Evolutionary conservation across 805 yeast genomes (phyloP).

Genomic region (Candida maltosa): DNA sequence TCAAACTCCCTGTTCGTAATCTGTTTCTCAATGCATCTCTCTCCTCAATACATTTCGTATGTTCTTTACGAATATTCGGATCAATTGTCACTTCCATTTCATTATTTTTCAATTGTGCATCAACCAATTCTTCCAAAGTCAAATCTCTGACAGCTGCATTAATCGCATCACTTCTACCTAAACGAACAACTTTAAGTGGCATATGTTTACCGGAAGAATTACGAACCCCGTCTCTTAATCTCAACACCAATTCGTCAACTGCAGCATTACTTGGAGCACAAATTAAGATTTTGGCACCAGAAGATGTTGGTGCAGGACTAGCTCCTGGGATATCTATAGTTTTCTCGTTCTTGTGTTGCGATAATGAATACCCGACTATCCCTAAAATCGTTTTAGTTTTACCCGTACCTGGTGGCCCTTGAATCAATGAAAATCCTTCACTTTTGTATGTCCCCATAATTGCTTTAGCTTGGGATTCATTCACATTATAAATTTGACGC

Average conservation of each 20-base stretch:
- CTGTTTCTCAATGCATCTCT: conserved; percentile 52
- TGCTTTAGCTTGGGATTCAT: conserved; percentile 89
- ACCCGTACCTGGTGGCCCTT: conserved; percentile 99
- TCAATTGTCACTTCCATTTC: conserved; percentile 36
- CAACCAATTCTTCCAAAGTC: conserved; percentile 84
- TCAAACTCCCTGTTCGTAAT: conserved; percentile 17
- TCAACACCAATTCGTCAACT: conserved; percentile 87
- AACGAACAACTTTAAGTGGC: conserved; percentile 70
- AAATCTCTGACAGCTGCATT: conserved; percentile 77
- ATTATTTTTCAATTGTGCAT: conserved; percentile 46
- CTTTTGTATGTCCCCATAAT: conserved; percentile 66
- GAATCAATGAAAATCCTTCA: conserved; percentile 84
- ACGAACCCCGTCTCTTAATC: conserved; percentile 71
- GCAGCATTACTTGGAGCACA: conserved; percentile 99
- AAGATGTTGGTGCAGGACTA: conserved; percentile 17
- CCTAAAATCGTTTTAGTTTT: conserved; percentile 96
- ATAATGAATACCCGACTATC: conserved; percentile 73
- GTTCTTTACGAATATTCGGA: conserved; percentile 47
- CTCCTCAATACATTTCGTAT: conserved; percentile 50
- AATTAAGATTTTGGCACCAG: conserved; percentile 59
- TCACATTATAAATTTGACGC: conserved; percentile 55
- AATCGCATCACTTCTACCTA: conserved; percentile 88
- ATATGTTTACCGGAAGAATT: conserved; percentile 51
- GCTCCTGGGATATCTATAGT: conserved; percentile 18
- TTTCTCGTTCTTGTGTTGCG: conserved; percentile 23